Base-by-base conservation (phyloP, 371 early-diverging fungal species). In the Mucor sp. region DNA sequence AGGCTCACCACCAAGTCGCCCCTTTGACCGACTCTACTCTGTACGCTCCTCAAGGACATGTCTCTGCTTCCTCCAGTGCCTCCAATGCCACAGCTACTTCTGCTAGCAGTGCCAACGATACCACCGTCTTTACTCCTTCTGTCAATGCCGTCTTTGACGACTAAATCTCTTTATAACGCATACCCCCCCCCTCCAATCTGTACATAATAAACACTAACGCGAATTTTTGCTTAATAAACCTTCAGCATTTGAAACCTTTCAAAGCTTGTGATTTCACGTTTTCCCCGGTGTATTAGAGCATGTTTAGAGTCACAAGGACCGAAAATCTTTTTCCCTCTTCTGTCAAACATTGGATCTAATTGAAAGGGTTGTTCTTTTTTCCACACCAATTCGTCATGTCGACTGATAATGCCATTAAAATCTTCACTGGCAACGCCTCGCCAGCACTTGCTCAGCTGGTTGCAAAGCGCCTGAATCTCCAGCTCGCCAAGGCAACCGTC, bases 391-490 rank as follows among this genome's bases (percentile, higher is more conserved):
- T 21, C 28, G 57, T 14, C 56, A 81, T 81, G 81, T 71, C 81
- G 53, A 48, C 82, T 65, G 83, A 83, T 66, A 83, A 83, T 65
- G 79, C 83, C 56, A 83, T 98, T 84, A 96, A 96, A 79, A 92
- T 98, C 73, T 94, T 98, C 67, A 87, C 96, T n/a, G 99, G 99
- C 66, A 97, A 96, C 84, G 95, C 97, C 19, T 97, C 97, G 85
- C 92, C 93, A 43, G 94, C 94, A 61, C 90, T 98, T 71, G 95
- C 97, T 59, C 83, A 87, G 74, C 85, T 94, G 30, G 93, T 97
- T 58, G 95, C 95, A 67, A 90, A 87, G 85, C 93, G 91, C 58
- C 86, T 97, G 44, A 97, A 96, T 68, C 86, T 94, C 35, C 91
- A 94, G 21, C 85, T 97, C 59, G 95, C 94, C 72, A 96, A 95